Evolutionary conservation across 2,329 filamentous ascomycete genomes (phyloP), one percentile per base, ranked within the genome.

Genomic region (Aspergillus fischeri): DNA sequence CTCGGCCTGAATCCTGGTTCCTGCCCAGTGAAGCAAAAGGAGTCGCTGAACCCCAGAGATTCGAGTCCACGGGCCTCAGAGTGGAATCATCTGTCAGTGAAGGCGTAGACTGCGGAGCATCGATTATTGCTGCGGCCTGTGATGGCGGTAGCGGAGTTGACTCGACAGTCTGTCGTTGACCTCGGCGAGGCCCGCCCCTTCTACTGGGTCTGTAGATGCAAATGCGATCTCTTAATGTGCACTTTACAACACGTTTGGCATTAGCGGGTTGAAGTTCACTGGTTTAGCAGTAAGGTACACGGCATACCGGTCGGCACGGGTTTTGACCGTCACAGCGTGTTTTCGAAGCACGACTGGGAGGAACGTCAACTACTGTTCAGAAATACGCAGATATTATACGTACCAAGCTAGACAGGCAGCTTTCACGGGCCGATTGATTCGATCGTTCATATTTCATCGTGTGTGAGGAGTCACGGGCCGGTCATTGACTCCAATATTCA

Each of bases 251-350:
- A 9, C 0, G 10, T 44, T 3, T 11, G 41, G 41, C 3, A 20
- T 44, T 44, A 44, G 41, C n/a, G 17, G 41, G 0, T 11, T 21
- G 20, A n/a, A n/a, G 2, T 20, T 5, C 11, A 20, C n/a, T 21
- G 8, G 7, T 11, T 44, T 3, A n/a, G 9, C 41, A 44, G n/a
- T 25, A 44, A 11, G 14, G 17, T n/a, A 21, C 27, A 35, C 4
- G 52, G n/a, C 52, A 11, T 53, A 53, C 44, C 24, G 52, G 52
- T 47, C 35, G 29, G 25, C 52, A 53, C 9, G 52, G 44, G 10
- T 53, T 41, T 29, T 35, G 27, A 3, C 52, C 52, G 3, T 53
- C 52, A n/a, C 52, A 53, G 3, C 44, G 52, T 48, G 52, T 53
- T 35, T 53, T 53, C 5, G 52, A 53, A 24, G 52, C 28, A 20